Base-by-base conservation (phyloP, 768 basidiomycete genomes). In the Mycena pura region DNA sequence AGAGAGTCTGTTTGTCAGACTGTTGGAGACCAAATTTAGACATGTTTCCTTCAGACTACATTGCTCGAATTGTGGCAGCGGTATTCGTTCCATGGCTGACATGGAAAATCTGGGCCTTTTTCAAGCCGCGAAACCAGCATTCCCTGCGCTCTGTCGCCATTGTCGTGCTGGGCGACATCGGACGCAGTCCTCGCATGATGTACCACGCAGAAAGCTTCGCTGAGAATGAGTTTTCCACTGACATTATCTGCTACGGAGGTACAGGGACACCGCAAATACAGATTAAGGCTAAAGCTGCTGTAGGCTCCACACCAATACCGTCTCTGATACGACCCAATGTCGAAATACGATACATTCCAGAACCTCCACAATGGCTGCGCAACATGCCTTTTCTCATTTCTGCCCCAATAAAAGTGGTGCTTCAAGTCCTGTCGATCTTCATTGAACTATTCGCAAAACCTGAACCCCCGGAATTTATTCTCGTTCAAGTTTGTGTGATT, bases 121-220 rank as follows among this genome's bases (percentile, higher is more conserved):
- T 80, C 52, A 76, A 70, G 53, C 78, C 76, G 14, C 73, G 77
- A 28, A 71, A 74, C 40, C 65, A 75, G 24, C 79, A 80, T 51
- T 77, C 78, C 45, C 72, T 84, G 27, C 88, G 90, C 17, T 87
- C 93, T 3, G 91, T 93, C n/a, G 92, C 88, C 5, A 86, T 99
- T 54, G 77, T 99, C 46, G 97, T 99, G 14, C 82, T 99, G 10
- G 97, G 97, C 10, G 97, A 99, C 77, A 87, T 99, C 46, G 97
- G 96, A 2, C 84, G 97, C 57, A 95, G 92, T 72, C 97, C 97
- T 11, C 83, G 97, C 53, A 99, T 98, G 93, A 96, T 98, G 93
- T 98, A 98, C 73, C 97, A 99, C 68, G 91, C 96, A 0, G 87
- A 96, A 72, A 95, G 92, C 70, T 92, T 99, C 71, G 90, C 93